Percentiles rank a stretch among this genome's conserved stretches.
These are phyloP conservation scores for Agrocybe chaxingu DNA, from an alignment of 768 basidiomycete species.

Conservation along the genomic window DNA sequence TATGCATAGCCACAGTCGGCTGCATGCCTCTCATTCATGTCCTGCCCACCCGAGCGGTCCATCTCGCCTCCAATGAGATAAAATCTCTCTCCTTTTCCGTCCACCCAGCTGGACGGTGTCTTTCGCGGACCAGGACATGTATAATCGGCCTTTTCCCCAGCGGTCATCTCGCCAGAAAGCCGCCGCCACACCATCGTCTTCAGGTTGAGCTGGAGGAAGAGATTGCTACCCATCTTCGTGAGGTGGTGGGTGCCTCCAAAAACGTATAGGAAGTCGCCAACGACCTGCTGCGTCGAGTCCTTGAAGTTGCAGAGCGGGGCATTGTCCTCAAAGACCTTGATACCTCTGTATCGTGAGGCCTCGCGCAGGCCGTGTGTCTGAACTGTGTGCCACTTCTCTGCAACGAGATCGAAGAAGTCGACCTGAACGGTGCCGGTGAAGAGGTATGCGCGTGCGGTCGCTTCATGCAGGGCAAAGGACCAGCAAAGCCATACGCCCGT, in stretches of 20 bases:
- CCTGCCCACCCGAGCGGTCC: slow-evolving; percentile 26
- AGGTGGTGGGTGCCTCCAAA: slow-evolving; percentile 32
- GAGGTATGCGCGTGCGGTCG: slow-evolving; percentile 29
- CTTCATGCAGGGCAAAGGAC: slow-evolving; percentile 20
- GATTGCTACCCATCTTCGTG: slow-evolving; percentile 30
- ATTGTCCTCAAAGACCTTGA: slow-evolving; percentile 20
- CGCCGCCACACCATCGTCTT: slow-evolving; percentile 28
- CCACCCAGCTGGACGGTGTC: slow-evolving; percentile 32
- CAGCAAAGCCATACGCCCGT: slow-evolving; percentile 19
- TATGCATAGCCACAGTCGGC: slow-evolving; percentile 18
- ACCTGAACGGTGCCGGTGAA: slow-evolving; percentile 27
- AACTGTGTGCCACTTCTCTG: slow-evolving; percentile 29
- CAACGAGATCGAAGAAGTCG: slow-evolving; percentile 33
- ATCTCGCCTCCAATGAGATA: slow-evolving; percentile 33
- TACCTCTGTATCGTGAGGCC: slow-evolving; percentile 15
- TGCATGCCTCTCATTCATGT: slow-evolving; percentile 22
- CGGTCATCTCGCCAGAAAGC: slow-evolving; percentile 21
- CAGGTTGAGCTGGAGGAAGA: slow-evolving; percentile 35
- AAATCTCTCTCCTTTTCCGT: slow-evolving; percentile 22
- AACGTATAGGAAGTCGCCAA: slow-evolving; percentile 31
- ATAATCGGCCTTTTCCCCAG: slow-evolving; percentile 13
- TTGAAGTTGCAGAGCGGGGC: slow-evolving; percentile 8
- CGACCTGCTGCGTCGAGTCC: slow-evolving; percentile 20
- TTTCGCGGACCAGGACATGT: slow-evolving; percentile 31
- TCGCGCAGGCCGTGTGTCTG: slow-evolving; percentile 18